Evolutionary conservation across 208 protist species (phyloP).

Genomic region (Trypanosoma vivax): DNA sequence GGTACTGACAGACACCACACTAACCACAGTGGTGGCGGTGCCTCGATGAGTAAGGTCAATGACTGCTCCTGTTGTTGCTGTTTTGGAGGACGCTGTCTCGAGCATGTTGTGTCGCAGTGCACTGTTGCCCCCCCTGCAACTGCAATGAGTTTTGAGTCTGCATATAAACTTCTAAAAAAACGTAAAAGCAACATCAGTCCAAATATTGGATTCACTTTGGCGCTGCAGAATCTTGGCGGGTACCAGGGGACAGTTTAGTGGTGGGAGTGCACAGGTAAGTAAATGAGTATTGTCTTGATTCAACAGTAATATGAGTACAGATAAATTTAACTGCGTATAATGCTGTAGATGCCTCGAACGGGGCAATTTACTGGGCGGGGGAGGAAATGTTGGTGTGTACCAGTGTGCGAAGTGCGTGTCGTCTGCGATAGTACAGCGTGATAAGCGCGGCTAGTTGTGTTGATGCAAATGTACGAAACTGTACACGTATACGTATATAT

Average conservation of each 20-base stretch:
- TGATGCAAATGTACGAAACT: background rate
- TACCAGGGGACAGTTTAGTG: background rate
- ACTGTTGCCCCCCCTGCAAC: background rate
- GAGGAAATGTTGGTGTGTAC: too few species aligned
- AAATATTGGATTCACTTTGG: constrained; percentile 81
- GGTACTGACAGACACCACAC: background rate
- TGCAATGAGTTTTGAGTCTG: constrained; percentile 49
- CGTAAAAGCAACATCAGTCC: constrained; percentile 68
- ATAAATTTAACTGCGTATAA: too few species aligned
- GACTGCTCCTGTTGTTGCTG: constrained; percentile 19
- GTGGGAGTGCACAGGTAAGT: constrained; percentile 8
- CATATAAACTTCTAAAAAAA: constrained; percentile 58
- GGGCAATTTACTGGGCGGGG: too few species aligned
- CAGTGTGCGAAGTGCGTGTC: too few species aligned
- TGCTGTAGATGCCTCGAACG: too few species aligned
- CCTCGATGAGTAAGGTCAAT: background rate
- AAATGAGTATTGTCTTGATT: too few species aligned
- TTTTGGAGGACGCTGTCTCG: background rate
- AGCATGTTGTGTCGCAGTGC: too few species aligned
- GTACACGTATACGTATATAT: constrained; percentile 8
- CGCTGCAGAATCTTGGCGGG: constrained; percentile 44
- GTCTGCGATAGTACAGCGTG: too few species aligned
- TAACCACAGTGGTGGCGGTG: too few species aligned
- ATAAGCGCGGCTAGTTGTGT: too few species aligned
- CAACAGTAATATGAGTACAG: too few species aligned